Evolutionary conservation across 1,284 basidiomycete species (phyloP), one percentile per base, ranked within the genome.

Genomic region (Sporisorium iseilematis-ciliati): DNA sequence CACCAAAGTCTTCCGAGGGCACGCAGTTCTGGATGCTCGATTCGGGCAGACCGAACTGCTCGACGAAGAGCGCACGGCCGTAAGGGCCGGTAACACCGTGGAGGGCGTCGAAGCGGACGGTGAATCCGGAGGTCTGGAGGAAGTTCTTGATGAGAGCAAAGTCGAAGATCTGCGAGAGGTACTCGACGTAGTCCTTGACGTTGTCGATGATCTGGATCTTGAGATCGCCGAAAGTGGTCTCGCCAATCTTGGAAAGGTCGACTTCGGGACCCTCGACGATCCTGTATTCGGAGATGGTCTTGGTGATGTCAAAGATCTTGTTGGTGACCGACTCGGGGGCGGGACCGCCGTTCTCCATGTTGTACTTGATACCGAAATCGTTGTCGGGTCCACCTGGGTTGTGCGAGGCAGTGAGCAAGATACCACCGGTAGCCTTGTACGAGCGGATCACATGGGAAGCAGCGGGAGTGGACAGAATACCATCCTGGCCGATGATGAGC

Each of bases 331-430:
- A 90, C 87, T 99, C 96, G 2, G 96, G 95, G 10, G 96, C 96
- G 26, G 96, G 96, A 0, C 96, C 97, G 75, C 96, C 96, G 82
- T 99, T 99, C 49, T 91, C 91, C 64, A 95, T 92, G 88, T 99
- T 99, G 89, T 97, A 98, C 88, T 99, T 99, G 90, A 99, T 97
- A 68, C 96, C 96, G 86, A 99, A 99, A 87, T 99, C 96, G 82
- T 93, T 93, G 82, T 98, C 90, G 29, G 97, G 96, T 48, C 96
- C 96, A 72, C 96, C 96, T 11, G 96, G 95, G 87, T 99, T 99
- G 89, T 99, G 96, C 74, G 91, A 93, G 26, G 96, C 96, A n/a
- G 96, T 99, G 76, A 99, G 89, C 52, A 99, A 89, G 87, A 99
- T 99, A 78, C 96, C 96, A 56, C 97, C 96, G 81, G 94, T 91